phyloP scores from a whole-genome alignment of 2,329 filamentous ascomycete species.

The Beauveria sp. region DNA sequence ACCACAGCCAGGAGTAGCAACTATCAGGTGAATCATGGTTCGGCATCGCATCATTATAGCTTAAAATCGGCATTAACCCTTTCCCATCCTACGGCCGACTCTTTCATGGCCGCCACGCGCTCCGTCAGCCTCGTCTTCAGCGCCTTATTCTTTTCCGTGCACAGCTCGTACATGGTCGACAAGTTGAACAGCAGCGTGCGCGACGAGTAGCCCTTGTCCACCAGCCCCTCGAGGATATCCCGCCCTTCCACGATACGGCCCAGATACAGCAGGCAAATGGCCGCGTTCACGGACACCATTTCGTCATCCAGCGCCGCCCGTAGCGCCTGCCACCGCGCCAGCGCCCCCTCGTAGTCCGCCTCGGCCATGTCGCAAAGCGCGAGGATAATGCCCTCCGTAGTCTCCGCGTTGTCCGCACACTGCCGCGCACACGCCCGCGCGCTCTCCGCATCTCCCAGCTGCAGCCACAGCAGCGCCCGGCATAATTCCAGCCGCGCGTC shows the following conservation, averaged over 20 bases:
- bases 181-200: conserved; percentile 83
- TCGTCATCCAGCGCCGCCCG: conserved; percentile 43
- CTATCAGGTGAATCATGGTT: not conserved
- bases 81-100: conserved; percentile 57
- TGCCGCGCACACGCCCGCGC: conserved; percentile 49
- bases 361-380: conserved; percentile 75
- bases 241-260: conserved; percentile 68
- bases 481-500: conserved; percentile 37
- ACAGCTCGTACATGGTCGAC: conserved; percentile 85
- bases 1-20: not conserved
- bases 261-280: conserved; percentile 76
- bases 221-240: conserved; percentile 56
- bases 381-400: conserved; percentile 43
- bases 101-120: conserved; percentile 53
- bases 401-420: conserved; percentile 22
- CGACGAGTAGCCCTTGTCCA: conserved; percentile 58
- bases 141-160: conserved; percentile 65
- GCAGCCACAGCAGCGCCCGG: conserved; percentile 64
- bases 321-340: conserved; percentile 51
- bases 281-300: conserved; percentile 73
- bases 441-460: conserved; percentile 67
- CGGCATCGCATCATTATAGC: conserved; percentile 28
- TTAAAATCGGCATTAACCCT: conserved; percentile 70
- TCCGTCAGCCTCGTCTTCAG: conserved; percentile 68
- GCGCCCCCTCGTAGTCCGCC: conserved; percentile 59